phyloP scores from a whole-genome alignment of 805 yeast species.

The Kodamaea lidongshanica region DNA sequence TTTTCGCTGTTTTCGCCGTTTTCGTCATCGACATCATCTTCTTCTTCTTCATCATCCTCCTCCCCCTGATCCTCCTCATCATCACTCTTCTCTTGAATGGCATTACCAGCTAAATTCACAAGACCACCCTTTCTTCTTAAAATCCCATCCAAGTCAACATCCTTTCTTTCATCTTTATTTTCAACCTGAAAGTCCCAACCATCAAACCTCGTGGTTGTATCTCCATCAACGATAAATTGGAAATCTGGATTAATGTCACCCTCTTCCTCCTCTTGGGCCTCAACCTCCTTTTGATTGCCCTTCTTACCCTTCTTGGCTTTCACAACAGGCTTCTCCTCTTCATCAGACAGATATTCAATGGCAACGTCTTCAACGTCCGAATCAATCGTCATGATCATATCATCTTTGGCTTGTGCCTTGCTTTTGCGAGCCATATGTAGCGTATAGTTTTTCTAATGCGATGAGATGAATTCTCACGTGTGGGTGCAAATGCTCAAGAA shows the following conservation, averaged over 20 bases:
- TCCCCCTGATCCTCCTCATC: conserved; percentile 13
- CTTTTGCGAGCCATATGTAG: conserved; percentile 9
- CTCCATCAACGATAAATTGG: conserved; percentile 59
- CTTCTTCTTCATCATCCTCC: conserved; percentile 20
- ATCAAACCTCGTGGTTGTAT: conserved; percentile 41
- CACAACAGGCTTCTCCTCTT: conserved; percentile 29
- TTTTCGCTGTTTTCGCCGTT: conserved; percentile 28
- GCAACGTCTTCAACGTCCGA: conserved; percentile 59
- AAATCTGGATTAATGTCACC: conserved; percentile 68
- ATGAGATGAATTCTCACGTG: conserved; percentile 9
- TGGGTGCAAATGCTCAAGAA: too few species aligned
- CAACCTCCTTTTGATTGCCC: conserved; percentile 16
- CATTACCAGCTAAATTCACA: conserved; percentile 43
- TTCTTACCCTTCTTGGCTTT: conserved; percentile 15
- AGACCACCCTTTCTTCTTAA: conserved; percentile 81
- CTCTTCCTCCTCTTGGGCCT: conserved; percentile 30
- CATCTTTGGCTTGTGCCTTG: conserved; percentile 23
- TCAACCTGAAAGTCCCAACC: conserved; percentile 84
- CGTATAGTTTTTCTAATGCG: conserved; percentile 5
- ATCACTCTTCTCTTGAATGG: conserved; percentile 9
- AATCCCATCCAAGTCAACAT: conserved; percentile 83
- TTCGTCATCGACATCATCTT: conserved; percentile 22
- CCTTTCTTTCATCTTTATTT: conserved; percentile 17
- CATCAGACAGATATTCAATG: conserved; percentile 18
- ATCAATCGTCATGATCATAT: conserved; percentile 71